Evolutionary conservation across 306 rosid species (phyloP).

Genomic region (Abrus pulchellus): DNA sequence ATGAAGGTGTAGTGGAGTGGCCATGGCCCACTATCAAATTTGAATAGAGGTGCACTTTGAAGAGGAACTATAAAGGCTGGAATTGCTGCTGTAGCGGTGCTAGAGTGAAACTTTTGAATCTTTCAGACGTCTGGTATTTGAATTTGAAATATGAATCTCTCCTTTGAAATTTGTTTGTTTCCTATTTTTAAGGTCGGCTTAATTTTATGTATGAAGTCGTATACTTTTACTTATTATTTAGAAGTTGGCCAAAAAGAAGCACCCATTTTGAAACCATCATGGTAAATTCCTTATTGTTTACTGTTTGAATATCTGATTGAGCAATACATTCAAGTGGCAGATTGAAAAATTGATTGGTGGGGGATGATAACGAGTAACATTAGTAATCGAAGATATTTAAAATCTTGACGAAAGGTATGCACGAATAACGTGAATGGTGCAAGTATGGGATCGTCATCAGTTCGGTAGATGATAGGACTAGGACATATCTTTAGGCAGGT

Average conservation of each 20-base stretch:
- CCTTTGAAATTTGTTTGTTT: too few relatives aligned
- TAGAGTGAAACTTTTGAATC: too few relatives aligned
- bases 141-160: too few relatives aligned
- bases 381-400: background rate
- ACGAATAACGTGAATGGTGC: constrained; percentile 9
- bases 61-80: too few relatives aligned
- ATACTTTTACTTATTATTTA: background rate
- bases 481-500: background rate
- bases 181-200: background rate
- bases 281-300: constrained; percentile 16
- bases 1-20: too few relatives aligned
- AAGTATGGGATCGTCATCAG: background rate
- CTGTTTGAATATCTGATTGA: background rate
- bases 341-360: constrained; percentile 1
- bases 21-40: too few relatives aligned
- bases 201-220: constrained; percentile 1
- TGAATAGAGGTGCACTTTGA: too few relatives aligned
- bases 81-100: too few relatives aligned
- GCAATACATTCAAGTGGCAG: constrained; percentile 7
- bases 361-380: background rate
- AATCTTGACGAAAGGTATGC: background rate
- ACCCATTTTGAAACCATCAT: constrained; percentile 18
- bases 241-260: background rate
- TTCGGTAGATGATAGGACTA: too few relatives aligned
- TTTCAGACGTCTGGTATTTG: too few relatives aligned